Conservation (phyloP, 2,329 filamentous ascomycete species). For the Xylaria multiplex region DNA sequence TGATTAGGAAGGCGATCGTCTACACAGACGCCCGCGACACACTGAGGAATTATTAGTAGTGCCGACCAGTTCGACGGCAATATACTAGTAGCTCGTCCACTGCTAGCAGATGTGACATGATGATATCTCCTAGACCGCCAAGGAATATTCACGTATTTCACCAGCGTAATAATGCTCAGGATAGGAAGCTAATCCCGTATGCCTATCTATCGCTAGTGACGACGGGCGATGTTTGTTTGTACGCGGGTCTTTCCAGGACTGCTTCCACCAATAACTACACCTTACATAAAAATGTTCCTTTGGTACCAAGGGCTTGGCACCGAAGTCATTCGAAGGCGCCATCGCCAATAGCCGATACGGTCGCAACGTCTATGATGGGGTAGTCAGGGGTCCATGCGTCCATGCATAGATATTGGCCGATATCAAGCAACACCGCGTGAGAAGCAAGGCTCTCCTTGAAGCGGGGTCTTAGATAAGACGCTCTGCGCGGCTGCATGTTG, state of each 20-base stretch:
- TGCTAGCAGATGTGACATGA: slow-evolving; percentile 40
- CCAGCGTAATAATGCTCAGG: slow-evolving; percentile 28
- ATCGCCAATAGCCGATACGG: slow-evolving; percentile 30
- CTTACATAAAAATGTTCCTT: slow-evolving; percentile 15
- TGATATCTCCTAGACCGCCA: slow-evolving; percentile 36
- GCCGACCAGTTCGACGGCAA: slow-evolving; percentile 19
- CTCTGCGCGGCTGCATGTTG: slow-evolving; percentile 34
- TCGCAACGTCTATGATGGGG: slow-evolving; percentile 30
- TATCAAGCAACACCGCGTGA: slow-evolving; percentile 12
- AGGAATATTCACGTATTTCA: slow-evolving; percentile 33
- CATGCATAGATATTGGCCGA: slow-evolving; percentile 29
- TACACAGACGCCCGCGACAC: slow-evolving; percentile 39
- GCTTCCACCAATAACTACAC: slow-evolving; percentile 22
- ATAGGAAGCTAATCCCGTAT: slow-evolving; percentile 31
- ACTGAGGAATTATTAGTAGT: slow-evolving; percentile 31
- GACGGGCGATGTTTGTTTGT: slow-evolving; percentile 17
- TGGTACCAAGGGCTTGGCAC: slow-evolving; percentile 31
- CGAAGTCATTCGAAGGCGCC: slow-evolving; percentile 31
- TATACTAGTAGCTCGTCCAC: slow-evolving; percentile 24
- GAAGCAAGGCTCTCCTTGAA: slow-evolving; percentile 37
- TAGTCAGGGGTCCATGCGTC: slow-evolving; percentile 25
- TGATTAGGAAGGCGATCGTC: slow-evolving; percentile 44
- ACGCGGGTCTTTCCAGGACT: slow-evolving; percentile 12
- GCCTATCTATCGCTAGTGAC: slow-evolving; percentile 25
- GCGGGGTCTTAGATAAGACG: slow-evolving; percentile 40